Evolutionary conservation across 352 stramenopile species (phyloP).

Genomic region (Pythium sp.): DNA sequence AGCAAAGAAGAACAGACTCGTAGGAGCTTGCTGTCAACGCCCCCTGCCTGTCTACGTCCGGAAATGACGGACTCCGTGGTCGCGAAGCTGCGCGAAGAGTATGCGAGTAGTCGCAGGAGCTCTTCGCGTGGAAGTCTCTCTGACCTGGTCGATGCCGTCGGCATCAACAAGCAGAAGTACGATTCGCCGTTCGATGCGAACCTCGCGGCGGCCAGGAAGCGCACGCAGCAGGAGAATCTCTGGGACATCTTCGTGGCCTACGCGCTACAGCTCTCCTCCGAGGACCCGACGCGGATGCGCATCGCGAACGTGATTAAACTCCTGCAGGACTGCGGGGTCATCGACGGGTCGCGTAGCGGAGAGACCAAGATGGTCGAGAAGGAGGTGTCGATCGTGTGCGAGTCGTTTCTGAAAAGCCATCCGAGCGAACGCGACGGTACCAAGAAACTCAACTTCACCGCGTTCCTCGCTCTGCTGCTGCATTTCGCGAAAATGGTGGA

Average conservation of each 20-base stretch:
- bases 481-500: conserved; percentile 70
- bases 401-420: conserved; percentile 60
- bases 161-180: conserved; percentile 41
- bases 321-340: conserved; percentile 74
- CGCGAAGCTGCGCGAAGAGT: conserved; percentile 15
- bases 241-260: conserved; percentile 82
- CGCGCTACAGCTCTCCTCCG: conserved; percentile 67
- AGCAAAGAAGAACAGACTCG: background rate
- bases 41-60: background rate
- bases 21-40: no score
- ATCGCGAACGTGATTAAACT: conserved; percentile 66
- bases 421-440: conserved; percentile 53
- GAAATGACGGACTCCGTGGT: conserved; percentile 10
- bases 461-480: conserved; percentile 61
- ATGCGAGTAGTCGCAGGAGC: conserved; percentile 5
- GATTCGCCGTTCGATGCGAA: conserved; percentile 66
- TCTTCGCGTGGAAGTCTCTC: conserved; percentile 1
- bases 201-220: conserved; percentile 45
- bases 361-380: conserved; percentile 68
- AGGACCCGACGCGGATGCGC: conserved; percentile 74
- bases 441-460: conserved; percentile 71
- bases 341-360: conserved; percentile 47
- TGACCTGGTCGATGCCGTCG: conserved; percentile 2
- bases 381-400: conserved; percentile 74
- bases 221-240: conserved; percentile 64